These are phyloP conservation scores for Oryza glumipatula DNA, from an alignment of 176 grass and related monocot genomes.

Conservation along the genomic window DNA sequence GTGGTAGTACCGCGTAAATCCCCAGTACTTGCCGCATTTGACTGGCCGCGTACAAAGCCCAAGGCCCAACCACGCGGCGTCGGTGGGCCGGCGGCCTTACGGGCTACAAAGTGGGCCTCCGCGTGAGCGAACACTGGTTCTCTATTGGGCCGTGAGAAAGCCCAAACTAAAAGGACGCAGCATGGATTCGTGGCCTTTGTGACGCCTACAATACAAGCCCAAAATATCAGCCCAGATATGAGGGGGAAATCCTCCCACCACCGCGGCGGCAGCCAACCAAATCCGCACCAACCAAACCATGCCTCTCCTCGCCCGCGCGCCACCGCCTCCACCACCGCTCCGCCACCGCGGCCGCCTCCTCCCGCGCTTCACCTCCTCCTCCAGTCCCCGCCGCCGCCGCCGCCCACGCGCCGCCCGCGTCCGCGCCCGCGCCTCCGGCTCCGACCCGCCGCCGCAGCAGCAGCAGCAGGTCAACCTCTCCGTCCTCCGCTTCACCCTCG, in stretches of 20 bases:
- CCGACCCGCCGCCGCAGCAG: slow-evolving; percentile 38
- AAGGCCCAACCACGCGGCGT: background rate
- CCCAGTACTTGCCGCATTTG: background rate
- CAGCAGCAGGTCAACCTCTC: slow-evolving; percentile 82
- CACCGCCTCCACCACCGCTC: background rate
- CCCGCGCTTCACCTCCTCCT: background rate
- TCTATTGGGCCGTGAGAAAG: background rate
- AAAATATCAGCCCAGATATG: background rate
- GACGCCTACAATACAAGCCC: too few relatives aligned
- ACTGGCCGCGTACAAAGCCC: background rate
- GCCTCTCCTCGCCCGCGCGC: background rate
- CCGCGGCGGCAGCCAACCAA: background rate
- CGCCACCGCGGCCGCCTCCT: background rate
- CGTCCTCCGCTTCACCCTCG: slow-evolving; percentile 96
- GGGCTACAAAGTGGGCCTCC: too few relatives aligned
- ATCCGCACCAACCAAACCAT: background rate
- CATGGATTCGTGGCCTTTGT: background rate
- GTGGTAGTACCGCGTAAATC: background rate
- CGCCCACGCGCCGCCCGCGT: background rate
- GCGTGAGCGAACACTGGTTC: background rate
- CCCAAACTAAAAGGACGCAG: background rate
- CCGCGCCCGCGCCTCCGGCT: slow-evolving; percentile 48
- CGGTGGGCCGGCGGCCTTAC: background rate
- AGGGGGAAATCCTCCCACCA: too few relatives aligned
- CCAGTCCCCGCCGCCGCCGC: background rate